These are phyloP conservation scores for Plasmodium cynomolgi DNA, from an alignment of 169 alveolate genomes.

Conservation along the genomic window DNA sequence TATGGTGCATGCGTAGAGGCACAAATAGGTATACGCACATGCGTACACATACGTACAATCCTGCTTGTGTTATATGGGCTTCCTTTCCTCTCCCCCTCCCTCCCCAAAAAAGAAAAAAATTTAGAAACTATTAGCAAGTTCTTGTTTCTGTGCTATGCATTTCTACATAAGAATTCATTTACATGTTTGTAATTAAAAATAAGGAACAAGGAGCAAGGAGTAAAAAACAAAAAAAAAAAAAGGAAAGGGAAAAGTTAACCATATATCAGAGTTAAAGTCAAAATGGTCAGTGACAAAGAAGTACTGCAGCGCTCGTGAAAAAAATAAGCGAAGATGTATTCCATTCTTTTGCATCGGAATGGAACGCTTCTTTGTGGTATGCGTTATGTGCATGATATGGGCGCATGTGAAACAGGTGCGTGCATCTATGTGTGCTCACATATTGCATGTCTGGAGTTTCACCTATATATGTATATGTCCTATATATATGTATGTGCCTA, in stretches of 20 bases:
- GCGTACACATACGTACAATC: not conserved
- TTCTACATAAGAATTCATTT: constrained; percentile 15
- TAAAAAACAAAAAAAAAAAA: not conserved
- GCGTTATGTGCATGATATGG: not conserved
- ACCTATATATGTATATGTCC: not conserved
- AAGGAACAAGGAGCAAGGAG: not conserved
- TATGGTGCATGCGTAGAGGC: not conserved
- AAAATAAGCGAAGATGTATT: not conserved
- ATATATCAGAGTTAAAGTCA: not conserved
- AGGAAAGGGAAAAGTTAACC: not conserved
- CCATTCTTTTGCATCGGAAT: not conserved
- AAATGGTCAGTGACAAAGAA: not conserved
- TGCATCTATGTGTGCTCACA: not conserved
- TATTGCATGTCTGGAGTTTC: not conserved
- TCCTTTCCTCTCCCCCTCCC: not conserved
- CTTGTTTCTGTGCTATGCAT: constrained; percentile 2
- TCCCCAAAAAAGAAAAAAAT: not conserved
- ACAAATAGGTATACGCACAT: not conserved
- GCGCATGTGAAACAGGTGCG: not conserved
- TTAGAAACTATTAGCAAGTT: not conserved
- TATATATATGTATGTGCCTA: constrained; percentile 1
- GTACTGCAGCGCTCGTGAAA: not conserved
- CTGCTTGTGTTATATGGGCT: not conserved
- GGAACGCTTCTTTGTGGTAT: not conserved
- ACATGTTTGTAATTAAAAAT: constrained; percentile 15